Evolutionary conservation across 2,329 filamentous ascomycete genomes (phyloP).

Genomic region (Aspergillus amoenus): DNA sequence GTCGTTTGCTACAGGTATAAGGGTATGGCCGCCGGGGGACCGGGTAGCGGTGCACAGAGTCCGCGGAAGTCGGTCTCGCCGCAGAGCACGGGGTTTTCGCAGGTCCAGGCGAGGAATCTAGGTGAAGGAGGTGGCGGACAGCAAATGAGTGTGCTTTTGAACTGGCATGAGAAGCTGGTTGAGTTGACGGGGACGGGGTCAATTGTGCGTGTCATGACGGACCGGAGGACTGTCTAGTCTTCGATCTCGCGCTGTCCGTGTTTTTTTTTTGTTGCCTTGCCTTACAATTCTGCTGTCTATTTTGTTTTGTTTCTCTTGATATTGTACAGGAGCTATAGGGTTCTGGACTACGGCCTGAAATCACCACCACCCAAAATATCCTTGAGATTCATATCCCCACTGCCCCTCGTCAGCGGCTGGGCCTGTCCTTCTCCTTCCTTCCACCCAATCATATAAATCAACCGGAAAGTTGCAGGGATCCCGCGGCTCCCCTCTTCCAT

Average conservation of each 20-base stretch:
- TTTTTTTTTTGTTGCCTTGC: background rate
- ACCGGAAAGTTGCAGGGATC: slow-evolving; percentile 85
- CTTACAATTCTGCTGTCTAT: background rate
- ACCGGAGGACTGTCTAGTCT: slow-evolving; percentile 78
- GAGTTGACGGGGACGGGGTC: slow-evolving; percentile 90
- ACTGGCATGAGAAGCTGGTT: slow-evolving; percentile 98
- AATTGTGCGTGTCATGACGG: slow-evolving; percentile 93
- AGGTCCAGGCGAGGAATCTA: slow-evolving; percentile 61
- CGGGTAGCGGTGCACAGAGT: slow-evolving; percentile 44
- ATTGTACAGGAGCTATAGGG: slow-evolving; percentile 15
- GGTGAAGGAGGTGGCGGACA: slow-evolving; percentile 71
- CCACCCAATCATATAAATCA: slow-evolving; percentile 99
- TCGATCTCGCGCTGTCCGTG: background rate
- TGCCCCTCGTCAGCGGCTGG: slow-evolving; percentile 78
- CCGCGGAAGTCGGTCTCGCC: slow-evolving; percentile 61
- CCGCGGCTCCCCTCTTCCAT: slow-evolving; percentile 67
- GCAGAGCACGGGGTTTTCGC: slow-evolving; percentile 84
- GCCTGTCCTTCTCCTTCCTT: slow-evolving; percentile 78
- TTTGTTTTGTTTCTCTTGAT: slow-evolving; percentile 13
- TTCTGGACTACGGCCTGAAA: slow-evolving; percentile 27
- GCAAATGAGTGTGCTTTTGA: slow-evolving; percentile 93
- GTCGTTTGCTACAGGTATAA: slow-evolving; percentile 67
- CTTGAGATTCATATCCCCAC: slow-evolving; percentile 82
- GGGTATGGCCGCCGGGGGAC: slow-evolving; percentile 65
- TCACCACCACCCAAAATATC: slow-evolving; percentile 64